Evolutionary conservation across 768 basidiomycete genomes (phyloP), one percentile per base, ranked within the genome.

Genomic region (Dioszegia hungarica): DNA sequence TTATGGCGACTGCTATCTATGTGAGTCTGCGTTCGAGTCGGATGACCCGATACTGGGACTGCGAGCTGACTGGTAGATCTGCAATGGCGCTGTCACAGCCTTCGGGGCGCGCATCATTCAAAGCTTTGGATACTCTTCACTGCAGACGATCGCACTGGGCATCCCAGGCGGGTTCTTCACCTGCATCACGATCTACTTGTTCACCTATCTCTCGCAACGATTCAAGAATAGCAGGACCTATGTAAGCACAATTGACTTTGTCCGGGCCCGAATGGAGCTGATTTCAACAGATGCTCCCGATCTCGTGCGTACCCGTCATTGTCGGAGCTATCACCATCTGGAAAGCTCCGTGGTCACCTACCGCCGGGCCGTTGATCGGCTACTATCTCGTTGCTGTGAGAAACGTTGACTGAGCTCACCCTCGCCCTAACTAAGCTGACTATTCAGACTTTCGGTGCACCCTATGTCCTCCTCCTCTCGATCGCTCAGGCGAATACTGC

Each of bases 101-200:
- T 79, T 79, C 47, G 75, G 76, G 1, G 73, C 75, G 0, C 51
- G 70, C 25, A 78, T 79, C 60, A 72, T 79, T 51, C 58, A 59
- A 20, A 61, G 64, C 0, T 78, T 78, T 37, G 78, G 78, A 2
- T 78, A 77, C 62, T 64, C 66, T 2, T 37, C 64, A 0, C 59
- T 79, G 0, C 60, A 68, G 20, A 67, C 75, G 0, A 72, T 64
- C 24, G 67, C 71, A 8, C 48, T 74, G 6, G 54, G 62, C 38
- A 76, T 76, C 27, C 77, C 77, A 1, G 77, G 76, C 1, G 77
- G 77, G 1, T 70, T 67, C 3, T 64, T 73, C 38, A 77, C 78
- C n/a, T 67, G 63, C 27, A 41, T 67, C n/a, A 67, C 70, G 19
- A 71, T 77, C 56, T 74, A 72, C 48, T 38, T 76, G 28, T 74